These are phyloP conservation scores for Aureobasidium musti DNA, from an alignment of 2,329 filamentous ascomycete genomes.

Conservation along the genomic window DNA sequence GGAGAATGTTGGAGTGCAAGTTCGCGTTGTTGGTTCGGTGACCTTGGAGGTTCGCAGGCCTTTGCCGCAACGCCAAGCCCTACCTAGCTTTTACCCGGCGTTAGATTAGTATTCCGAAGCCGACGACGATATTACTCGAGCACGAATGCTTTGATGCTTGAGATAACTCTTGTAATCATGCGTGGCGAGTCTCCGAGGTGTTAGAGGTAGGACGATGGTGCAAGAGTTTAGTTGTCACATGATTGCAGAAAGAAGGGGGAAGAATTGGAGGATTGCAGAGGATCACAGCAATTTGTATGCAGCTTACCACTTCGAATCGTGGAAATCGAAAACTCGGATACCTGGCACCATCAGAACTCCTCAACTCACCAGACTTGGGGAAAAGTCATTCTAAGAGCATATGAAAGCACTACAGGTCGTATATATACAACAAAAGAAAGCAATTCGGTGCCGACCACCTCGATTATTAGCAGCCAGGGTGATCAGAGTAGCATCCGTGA, in stretches of 20 bases:
- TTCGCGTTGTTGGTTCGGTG: slow-evolving; percentile 23
- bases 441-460: background rate
- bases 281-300: background rate
- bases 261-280: background rate
- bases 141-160: background rate
- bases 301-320: background rate
- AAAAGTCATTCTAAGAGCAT: background rate
- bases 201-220: background rate
- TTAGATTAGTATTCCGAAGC: no score
- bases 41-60: slow-evolving; percentile 6
- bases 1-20: background rate
- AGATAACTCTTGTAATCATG: background rate
- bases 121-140: background rate
- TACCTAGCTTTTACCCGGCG: no score
- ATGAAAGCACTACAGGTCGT: no score
- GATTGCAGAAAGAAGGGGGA: no score
- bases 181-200: background rate
- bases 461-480: background rate
- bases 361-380: background rate
- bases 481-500: background rate
- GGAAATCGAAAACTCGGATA: no score
- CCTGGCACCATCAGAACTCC: background rate
- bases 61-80: no score
- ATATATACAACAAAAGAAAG: background rate
- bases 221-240: no score